Conservation (phyloP, 441 rosid genomes). For the Erodium texanum region DNA sequence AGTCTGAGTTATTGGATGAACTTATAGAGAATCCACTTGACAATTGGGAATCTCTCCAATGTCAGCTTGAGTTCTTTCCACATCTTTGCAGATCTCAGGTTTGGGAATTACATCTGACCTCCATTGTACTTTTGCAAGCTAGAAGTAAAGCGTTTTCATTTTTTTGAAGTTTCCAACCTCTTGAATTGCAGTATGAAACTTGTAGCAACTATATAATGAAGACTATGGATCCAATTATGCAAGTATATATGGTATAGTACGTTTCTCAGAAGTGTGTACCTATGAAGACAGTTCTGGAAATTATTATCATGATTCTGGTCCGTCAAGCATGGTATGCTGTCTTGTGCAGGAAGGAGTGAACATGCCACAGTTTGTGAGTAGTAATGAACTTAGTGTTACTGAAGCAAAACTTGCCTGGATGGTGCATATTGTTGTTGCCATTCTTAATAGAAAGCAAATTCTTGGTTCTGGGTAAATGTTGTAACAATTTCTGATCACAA, state of each 20-base stretch:
- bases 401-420: conserved; percentile 98
- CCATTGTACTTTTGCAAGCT: conserved; percentile 1
- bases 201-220: conserved; percentile 68
- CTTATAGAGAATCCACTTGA: conserved; percentile 82
- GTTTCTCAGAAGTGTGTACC: not conserved
- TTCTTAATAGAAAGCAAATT: conserved; percentile 78
- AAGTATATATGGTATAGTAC: conserved; percentile 64
- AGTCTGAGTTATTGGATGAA: conserved; percentile 81
- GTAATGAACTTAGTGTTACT: conserved; percentile 58
- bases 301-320: not conserved
- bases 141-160: not conserved
- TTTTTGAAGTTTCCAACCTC: not conserved
- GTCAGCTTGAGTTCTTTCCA: conserved; percentile 96
- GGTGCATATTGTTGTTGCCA: conserved; percentile 90
- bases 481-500: not conserved
- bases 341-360: conserved; percentile 65
- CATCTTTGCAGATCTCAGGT: conserved; percentile 98
- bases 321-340: not conserved
- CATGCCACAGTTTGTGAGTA: conserved; percentile 41
- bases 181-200: conserved; percentile 72
- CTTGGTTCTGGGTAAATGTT: conserved; percentile 68
- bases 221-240: conserved; percentile 90
- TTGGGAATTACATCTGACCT: conserved; percentile 3
- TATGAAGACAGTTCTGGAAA: not conserved
- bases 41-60: conserved; percentile 94